Evolutionary conservation across 108 stramenopile genomes (phyloP).

Genomic region (Epithemia pelagica): DNA sequence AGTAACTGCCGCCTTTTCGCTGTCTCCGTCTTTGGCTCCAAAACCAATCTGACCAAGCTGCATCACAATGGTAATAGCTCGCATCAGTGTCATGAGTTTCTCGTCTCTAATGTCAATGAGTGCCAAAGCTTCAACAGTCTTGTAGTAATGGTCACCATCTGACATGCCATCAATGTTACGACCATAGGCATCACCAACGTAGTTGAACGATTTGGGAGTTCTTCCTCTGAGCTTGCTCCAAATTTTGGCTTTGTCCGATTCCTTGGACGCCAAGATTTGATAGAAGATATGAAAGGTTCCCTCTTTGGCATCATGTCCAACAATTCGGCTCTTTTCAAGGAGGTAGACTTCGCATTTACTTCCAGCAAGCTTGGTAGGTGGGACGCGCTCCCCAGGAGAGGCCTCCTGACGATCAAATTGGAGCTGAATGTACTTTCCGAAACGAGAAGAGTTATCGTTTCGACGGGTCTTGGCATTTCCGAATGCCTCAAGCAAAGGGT

Average conservation of each 20-base stretch:
- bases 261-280: constrained; percentile 87
- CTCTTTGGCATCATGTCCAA: constrained; percentile 88
- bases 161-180: constrained; percentile 70
- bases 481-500: constrained; percentile 91
- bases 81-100: constrained; percentile 41
- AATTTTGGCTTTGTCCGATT: constrained; percentile 49
- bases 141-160: constrained; percentile 79
- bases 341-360: constrained; percentile 84
- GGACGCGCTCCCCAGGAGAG: constrained; percentile 2
- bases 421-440: constrained; percentile 89
- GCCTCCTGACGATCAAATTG: constrained; percentile 56
- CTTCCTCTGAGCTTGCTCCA: constrained; percentile 73
- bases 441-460: constrained; percentile 81
- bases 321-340: constrained; percentile 95
- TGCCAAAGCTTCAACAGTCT: constrained; percentile 64
- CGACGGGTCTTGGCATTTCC: constrained; percentile 88
- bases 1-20: constrained; percentile 53
- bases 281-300: constrained; percentile 99
- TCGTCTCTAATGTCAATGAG: constrained; percentile 69
- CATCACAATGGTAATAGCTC: constrained; percentile 73
- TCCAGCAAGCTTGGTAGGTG: constrained; percentile 46
- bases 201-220: constrained; percentile 54
- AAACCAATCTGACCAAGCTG: constrained; percentile 85
- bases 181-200: constrained; percentile 48
- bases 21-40: constrained; percentile 40